Evolutionary conservation across 108 stramenopile genomes (phyloP), one percentile per base, ranked within the genome.

Genomic region (Skeletonema tropicum): DNA sequence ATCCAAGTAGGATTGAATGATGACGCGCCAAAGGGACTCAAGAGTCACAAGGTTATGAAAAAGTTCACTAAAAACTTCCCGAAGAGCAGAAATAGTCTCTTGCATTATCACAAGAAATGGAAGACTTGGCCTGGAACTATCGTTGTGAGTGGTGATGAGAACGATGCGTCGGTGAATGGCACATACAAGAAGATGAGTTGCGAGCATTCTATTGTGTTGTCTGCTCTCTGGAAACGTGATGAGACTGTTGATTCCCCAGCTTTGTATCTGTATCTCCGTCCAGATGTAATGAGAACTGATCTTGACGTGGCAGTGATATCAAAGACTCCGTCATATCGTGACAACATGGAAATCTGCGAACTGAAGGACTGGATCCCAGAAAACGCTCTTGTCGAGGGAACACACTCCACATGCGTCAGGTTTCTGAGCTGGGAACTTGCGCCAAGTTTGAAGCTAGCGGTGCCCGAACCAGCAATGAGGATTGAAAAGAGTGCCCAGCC

Each of bases 71-170:
- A 77, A 25, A 36, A 35, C 25, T 69, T 85, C 32, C 46, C 72
- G 3, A 61, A 71, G 26, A 83, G 82, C 23, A 60, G 85, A 41
- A 85, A 85, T 63, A 46, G 42, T 66, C 45, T 85, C 19, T 62
- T 70, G 23, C 35, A 58, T 10, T 85, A 85, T 63, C 84, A 82
- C 60, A 42, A 70, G 41, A 62, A 57, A 39, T 81, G 83, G 62
- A 76, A 84, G 46, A 72, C 70, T 49, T 77, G 80, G 80, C 78
- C 78, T n/a, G 74, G 68, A 70, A 75, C 57, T 26, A 75, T 79
- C 48, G 60, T 31, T 36, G 58, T 79, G 21, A 48, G 33, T 45
- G 78, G 78, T 33, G 78, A 75, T 70, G 58, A 33, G 32, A 42
- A 63, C 45, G 66, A 64, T 6, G n/a, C n/a, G 21, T 71, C 60